These are phyloP conservation scores for Radiomyces spectabilis DNA, from an alignment of 192 early-diverging fungal species.

Conservation along the genomic window DNA sequence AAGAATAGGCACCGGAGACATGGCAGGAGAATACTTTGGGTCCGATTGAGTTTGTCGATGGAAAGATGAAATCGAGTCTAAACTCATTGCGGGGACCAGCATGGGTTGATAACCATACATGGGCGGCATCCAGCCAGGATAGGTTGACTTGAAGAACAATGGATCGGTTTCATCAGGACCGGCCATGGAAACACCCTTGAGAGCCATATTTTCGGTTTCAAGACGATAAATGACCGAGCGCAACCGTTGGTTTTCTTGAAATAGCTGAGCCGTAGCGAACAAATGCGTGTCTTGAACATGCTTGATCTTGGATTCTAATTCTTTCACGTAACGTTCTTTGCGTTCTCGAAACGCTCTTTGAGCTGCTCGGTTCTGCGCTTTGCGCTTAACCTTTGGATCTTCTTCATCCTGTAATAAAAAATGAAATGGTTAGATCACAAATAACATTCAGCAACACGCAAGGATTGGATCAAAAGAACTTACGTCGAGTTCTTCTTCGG, in stretches of 20 bases:
- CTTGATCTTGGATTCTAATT: conserved; percentile 70
- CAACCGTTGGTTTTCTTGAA: conserved; percentile 44
- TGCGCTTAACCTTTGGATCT: conserved; percentile 28
- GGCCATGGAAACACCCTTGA: conserved; percentile 43
- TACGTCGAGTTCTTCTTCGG: background rate
- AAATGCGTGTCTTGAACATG: conserved; percentile 51
- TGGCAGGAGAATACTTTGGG: too few relatives aligned
- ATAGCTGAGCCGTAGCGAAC: conserved; percentile 33
- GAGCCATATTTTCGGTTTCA: conserved; percentile 45
- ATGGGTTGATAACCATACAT: too few relatives aligned
- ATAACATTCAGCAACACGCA: too few relatives aligned
- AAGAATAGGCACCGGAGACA: background rate
- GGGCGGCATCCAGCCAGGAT: background rate
- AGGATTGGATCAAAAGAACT: background rate
- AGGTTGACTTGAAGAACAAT: background rate
- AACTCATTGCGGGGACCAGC: background rate
- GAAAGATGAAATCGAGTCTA: too few relatives aligned
- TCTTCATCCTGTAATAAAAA: conserved; percentile 6
- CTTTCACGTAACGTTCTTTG: conserved; percentile 76
- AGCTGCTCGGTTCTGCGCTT: conserved; percentile 29
- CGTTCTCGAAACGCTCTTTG: conserved; percentile 57
- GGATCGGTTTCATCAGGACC: too few relatives aligned
- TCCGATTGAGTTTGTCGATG: too few relatives aligned
- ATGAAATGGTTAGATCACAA: too few relatives aligned
- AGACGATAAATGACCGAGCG: conserved; percentile 43